Percentiles rank a stretch among this genome's conserved stretches.
phyloP scores from a whole-genome alignment of 75 land plant genomes.

The Sequoiadendron giganteum region DNA sequence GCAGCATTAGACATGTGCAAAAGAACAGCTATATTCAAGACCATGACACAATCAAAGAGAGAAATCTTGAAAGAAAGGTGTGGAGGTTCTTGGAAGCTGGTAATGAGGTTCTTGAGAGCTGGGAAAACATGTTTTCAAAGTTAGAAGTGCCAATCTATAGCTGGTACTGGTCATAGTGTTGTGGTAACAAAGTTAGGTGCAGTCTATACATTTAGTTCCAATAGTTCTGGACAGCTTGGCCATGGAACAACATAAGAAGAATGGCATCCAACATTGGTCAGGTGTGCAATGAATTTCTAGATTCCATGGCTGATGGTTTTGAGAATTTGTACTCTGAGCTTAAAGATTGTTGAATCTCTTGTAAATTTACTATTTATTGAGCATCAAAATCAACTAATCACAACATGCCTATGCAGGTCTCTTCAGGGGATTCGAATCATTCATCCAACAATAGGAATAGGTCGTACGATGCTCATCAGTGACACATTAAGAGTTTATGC shows the following conservation, averaged over 20 bases:
- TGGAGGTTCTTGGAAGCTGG: constrained; percentile 90
- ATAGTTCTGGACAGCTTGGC: constrained; percentile 83
- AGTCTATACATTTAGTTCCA: constrained; percentile 80
- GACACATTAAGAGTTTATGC: constrained; percentile 81
- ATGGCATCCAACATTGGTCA: constrained; percentile 67
- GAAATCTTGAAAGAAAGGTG: constrained; percentile 53
- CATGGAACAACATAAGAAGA: constrained; percentile 77
- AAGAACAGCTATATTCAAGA: constrained; percentile 69
- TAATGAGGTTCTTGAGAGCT: constrained; percentile 65
- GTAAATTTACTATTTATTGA: not conserved
- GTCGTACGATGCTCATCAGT: constrained; percentile 81
- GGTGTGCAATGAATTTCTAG: constrained; percentile 29
- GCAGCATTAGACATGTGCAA: constrained; percentile 89
- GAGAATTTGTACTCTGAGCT: constrained; percentile 10
- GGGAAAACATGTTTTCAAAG: constrained; percentile 69
- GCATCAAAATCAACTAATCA: not conserved
- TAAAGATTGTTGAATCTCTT: not conserved
- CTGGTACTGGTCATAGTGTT: constrained; percentile 90
- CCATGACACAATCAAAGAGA: constrained; percentile 56
- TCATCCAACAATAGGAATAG: constrained; percentile 80
- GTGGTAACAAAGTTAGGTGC: constrained; percentile 69
- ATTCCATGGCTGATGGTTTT: not conserved
- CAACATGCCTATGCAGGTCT: constrained; percentile 45
- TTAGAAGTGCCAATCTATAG: constrained; percentile 80
- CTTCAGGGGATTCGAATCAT: constrained; percentile 74